Evolutionary conservation across 2,329 filamentous ascomycete species (phyloP), one percentile per base, ranked within the genome.

Genomic region (Colletotrichum nymphaeae): DNA sequence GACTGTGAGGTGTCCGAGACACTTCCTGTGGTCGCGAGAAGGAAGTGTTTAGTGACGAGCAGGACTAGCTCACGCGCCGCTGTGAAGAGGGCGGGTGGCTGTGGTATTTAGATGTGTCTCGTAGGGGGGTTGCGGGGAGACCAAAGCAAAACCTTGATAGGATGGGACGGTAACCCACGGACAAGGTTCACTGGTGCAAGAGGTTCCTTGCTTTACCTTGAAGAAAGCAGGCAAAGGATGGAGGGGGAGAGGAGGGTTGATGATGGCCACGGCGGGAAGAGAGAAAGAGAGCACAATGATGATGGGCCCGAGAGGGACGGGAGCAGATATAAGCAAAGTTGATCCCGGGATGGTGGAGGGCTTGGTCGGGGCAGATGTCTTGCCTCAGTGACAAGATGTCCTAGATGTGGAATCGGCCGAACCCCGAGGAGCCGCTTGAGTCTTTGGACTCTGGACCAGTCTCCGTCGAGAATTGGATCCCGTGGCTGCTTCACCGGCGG

Each of bases 291-390:
- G 53, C 30, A 6, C 16, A 19, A 49, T 42, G 16, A 19, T 4
- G 35, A 63, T 53, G 55, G 35, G 62, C 35, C 56, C 62, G 4
- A 71, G 62, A 63, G 71, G 71, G 71, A 73, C 56, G 56, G 52
- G 62, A 73, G 67, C 71, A 73, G 56, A 73, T 73, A 71, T 73
- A 73, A 73, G 60, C 66, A 55, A 63, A 63, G 57, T 32, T 32
- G 55, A 73, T 73, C 14, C 70, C 42, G 53, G 59, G 66, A 69
- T 46, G 70, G 42, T 53, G 60, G 70, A 55, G 60, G 67, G 60
- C 60, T 56, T n/a, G 60, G 22, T 28, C n/a, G 58, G 42, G 57
- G 66, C 26, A 11, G 19, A n/a, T 24, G 55, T 58, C 53, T 57
- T 42, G 60, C 67, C 67, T 73, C 67, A 56, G 52, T 22, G 63